Evolutionary conservation across 1,284 basidiomycete species (phyloP).

Genomic region (Ceratobasidium theobromae): DNA sequence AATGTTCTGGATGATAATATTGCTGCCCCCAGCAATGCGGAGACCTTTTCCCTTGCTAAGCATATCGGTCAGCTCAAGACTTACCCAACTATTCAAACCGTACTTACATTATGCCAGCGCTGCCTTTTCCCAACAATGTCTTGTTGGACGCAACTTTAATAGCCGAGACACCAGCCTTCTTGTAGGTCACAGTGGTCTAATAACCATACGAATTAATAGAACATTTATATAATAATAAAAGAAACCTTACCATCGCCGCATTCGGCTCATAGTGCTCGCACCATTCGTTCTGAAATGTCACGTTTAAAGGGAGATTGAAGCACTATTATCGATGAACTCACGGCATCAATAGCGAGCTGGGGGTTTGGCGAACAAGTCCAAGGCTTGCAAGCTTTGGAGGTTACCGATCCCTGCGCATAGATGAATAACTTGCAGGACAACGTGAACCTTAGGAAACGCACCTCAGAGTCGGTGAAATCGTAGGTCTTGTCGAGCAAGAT

Average conservation of each 20-base stretch:
- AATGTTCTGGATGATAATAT: conserved; percentile 35
- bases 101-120: conserved; percentile 31
- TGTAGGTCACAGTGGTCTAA: conserved; percentile 31
- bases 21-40: not conserved
- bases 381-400: conserved; percentile 39
- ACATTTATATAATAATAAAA: not conserved
- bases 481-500: conserved; percentile 43
- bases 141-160: conserved; percentile 39
- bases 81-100: conserved; percentile 7
- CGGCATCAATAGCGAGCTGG: conserved; percentile 42
- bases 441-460: too few species aligned
- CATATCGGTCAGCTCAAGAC: conserved; percentile 1
- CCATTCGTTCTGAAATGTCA: not conserved
- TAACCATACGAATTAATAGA: not conserved
- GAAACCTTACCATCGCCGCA: not conserved
- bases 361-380: conserved; percentile 43
- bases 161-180: conserved; percentile 14
- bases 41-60: conserved; percentile 27
- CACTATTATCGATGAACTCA: not conserved
- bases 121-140: conserved; percentile 42
- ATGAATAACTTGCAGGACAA: not conserved
- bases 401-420: conserved; percentile 27
- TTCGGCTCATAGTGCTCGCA: not conserved
- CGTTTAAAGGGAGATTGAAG: too few species aligned
- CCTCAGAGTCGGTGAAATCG: conserved; percentile 40